These are phyloP conservation scores for Carex myosuroides DNA, from an alignment of 176 grass and related monocot species.

Conservation along the genomic window DNA sequence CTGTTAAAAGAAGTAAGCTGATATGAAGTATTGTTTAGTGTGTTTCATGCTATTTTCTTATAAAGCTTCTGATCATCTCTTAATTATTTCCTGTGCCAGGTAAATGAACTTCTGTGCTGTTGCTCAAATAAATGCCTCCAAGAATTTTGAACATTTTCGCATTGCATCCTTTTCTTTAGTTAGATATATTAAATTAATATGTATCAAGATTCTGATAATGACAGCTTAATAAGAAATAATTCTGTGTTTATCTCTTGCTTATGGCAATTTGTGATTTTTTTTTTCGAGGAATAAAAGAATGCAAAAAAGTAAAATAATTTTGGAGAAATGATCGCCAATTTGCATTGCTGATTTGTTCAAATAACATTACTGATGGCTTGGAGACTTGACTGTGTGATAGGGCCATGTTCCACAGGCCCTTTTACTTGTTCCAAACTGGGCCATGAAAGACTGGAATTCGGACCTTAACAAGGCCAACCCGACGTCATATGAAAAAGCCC, in stretches of 20 bases:
- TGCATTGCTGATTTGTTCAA: neutral
- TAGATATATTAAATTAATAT: neutral
- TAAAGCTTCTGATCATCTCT: neutral
- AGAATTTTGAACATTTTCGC: neutral
- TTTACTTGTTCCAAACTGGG: too few relatives aligned
- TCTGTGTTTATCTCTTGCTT: neutral
- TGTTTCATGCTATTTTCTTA: neutral
- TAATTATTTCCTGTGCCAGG: neutral
- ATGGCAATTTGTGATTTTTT: neutral
- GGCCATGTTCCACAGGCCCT: too few relatives aligned
- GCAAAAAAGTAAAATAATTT: neutral
- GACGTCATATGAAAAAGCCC: too few relatives aligned
- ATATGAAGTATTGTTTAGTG: neutral
- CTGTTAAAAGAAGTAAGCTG: neutral
- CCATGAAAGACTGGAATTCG: too few relatives aligned
- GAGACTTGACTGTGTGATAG: neutral
- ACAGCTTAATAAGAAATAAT: neutral
- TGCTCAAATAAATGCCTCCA: neutral
- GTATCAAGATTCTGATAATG: neutral
- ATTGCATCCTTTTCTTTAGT: neutral
- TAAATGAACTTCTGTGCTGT: neutral
- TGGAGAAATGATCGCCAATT: neutral
- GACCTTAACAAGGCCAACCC: too few relatives aligned
- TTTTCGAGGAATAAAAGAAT: neutral
- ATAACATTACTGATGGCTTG: neutral